Percentiles rank a stretch among this genome's conserved stretches.
Conservation (phyloP, 352 stramenopile species). For the Globisporangium megalacanthum region DNA sequence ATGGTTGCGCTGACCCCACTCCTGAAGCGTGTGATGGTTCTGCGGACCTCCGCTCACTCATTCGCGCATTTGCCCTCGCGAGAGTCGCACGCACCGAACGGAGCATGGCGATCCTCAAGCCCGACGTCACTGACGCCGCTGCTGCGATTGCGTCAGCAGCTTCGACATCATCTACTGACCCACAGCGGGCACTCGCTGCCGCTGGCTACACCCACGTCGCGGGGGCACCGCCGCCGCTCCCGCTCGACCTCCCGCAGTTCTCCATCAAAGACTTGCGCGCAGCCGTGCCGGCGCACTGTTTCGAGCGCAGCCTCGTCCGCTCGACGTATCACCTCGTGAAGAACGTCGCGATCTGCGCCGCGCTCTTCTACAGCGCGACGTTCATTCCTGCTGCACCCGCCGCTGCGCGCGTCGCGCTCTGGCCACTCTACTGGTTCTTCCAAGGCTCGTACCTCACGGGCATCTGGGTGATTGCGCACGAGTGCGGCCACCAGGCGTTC, state of each 20-base stretch:
- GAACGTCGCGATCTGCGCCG: conserved; percentile 88
- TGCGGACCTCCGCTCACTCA: neutral
- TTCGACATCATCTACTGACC: conserved; percentile 22
- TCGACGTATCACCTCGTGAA: conserved; percentile 91
- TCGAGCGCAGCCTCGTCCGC: conserved; percentile 91
- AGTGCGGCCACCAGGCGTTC: conserved; percentile 98
- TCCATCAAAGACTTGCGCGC: conserved; percentile 88
- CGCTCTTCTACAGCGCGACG: conserved; percentile 85
- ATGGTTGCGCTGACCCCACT: too few species aligned
- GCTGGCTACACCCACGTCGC: conserved; percentile 72
- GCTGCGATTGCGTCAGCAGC: conserved; percentile 7
- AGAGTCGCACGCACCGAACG: neutral
- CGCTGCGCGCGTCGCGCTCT: conserved; percentile 47
- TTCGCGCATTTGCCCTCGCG: conserved; percentile 7
- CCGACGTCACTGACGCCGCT: conserved; percentile 34
- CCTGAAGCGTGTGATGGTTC: too few species aligned
- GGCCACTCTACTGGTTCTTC: conserved; percentile 96
- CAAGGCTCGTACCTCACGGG: conserved; percentile 97
- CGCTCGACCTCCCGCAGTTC: conserved; percentile 79
- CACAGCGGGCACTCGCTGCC: conserved; percentile 40
- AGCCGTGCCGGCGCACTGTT: conserved; percentile 94
- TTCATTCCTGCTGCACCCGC: conserved; percentile 46
- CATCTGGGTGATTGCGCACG: conserved; percentile 97
- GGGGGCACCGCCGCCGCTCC: conserved; percentile 67
- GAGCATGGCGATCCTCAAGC: conserved; percentile 65